These are phyloP conservation scores for Bondarzewia mesenterica DNA, from an alignment of 1,284 basidiomycete species.

Conservation along the genomic window DNA sequence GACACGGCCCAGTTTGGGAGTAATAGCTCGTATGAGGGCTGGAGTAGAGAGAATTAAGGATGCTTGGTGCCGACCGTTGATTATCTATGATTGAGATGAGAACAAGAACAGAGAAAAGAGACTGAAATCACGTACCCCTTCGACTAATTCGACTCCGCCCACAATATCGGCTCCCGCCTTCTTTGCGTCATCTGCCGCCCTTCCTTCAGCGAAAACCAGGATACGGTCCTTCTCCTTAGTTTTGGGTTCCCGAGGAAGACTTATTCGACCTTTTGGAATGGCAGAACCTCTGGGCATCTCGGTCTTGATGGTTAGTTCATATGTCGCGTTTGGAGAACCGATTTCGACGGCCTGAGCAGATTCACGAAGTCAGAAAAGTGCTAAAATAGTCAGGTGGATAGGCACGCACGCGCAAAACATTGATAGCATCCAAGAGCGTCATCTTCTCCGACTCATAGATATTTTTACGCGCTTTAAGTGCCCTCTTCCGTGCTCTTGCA, in stretches of 20 bases:
- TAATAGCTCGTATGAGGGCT: conserved; percentile 71
- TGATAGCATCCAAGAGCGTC: conserved; percentile 53
- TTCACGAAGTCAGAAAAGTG: neutral
- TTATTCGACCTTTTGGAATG: conserved; percentile 74
- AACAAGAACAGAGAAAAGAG: conserved; percentile 1
- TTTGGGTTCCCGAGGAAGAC: conserved; percentile 70
- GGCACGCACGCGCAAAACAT: conserved; percentile 24
- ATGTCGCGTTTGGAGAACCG: conserved; percentile 63
- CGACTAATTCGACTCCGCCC: conserved; percentile 79
- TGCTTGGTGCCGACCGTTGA: conserved; percentile 60
- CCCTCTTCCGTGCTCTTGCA: conserved; percentile 39
- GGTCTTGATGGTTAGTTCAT: conserved; percentile 76
- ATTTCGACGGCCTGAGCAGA: conserved; percentile 68
- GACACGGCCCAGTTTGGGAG: conserved; percentile 78
- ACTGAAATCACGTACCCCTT: conserved; percentile 47
- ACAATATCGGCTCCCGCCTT: conserved; percentile 81
- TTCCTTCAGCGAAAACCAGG: conserved; percentile 82
- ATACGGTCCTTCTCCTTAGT: conserved; percentile 63
- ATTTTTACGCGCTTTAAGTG: conserved; percentile 29
- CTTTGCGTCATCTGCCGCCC: conserved; percentile 68
- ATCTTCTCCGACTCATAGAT: conserved; percentile 56
- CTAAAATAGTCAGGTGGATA: neutral
- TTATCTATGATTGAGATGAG: conserved; percentile 38
- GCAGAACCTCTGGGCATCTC: conserved; percentile 66
- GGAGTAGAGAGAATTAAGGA: conserved; percentile 83